phyloP scores from a whole-genome alignment of 345 rosid genomes.

The Tarenaya hassleriana region DNA sequence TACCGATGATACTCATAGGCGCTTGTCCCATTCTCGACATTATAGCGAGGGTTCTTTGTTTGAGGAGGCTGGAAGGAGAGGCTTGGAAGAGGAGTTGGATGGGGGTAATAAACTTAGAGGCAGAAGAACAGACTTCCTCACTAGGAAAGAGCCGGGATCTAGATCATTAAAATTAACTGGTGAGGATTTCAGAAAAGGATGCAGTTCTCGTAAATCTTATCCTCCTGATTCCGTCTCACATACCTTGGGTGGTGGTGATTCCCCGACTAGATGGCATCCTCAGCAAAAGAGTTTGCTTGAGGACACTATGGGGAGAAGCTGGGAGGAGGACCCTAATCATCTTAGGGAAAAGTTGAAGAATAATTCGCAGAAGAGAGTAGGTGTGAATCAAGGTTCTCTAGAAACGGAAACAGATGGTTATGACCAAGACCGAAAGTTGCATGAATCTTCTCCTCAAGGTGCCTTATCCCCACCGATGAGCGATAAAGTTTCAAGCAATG shows the following conservation, averaged over 20 bases:
- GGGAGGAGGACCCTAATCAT: not conserved
- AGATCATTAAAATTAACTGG: conserved; percentile 20
- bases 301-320: conserved; percentile 7
- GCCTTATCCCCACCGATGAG: conserved; percentile 13
- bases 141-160: conserved; percentile 23
- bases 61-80: conserved; percentile 17
- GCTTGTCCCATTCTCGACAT: conserved; percentile 25
- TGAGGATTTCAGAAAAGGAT: conserved; percentile 20
- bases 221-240: conserved; percentile 26
- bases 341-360: not conserved
- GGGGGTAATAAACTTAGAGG: not conserved
- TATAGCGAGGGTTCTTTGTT: conserved; percentile 27
- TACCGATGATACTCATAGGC: conserved; percentile 12
- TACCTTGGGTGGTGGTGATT: conserved; percentile 15
- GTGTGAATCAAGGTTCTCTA: conserved; percentile 21
- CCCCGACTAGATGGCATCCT: conserved; percentile 3
- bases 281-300: conserved; percentile 21
- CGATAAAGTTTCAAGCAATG: conserved; percentile 19
- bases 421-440: conserved; percentile 1
- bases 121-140: no score
- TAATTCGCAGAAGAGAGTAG: conserved; percentile 13
- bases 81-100: conserved; percentile 17
- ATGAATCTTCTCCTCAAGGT: conserved; percentile 8
- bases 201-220: conserved; percentile 26
- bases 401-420: conserved; percentile 18